Percentiles rank a stretch among this genome's conserved stretches.
These are phyloP conservation scores for Tetrapisispora fleetii DNA, from an alignment of 805 yeast species.

Conservation along the genomic window DNA sequence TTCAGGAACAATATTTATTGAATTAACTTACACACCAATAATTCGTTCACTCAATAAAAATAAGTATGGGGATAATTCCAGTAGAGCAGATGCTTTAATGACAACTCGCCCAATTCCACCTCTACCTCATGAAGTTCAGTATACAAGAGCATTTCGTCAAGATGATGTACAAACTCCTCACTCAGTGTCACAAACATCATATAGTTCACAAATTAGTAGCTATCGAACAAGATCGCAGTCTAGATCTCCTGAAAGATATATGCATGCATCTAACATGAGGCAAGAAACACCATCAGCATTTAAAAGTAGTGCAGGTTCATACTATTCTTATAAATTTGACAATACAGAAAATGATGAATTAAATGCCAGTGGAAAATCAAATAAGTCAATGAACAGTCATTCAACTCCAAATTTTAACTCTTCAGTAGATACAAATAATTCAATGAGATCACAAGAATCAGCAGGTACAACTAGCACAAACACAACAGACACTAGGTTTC, in stretches of 20 bases:
- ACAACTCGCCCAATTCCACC: slow-evolving; percentile 27
- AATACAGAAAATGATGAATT: not conserved
- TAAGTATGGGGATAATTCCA: slow-evolving; percentile 8
- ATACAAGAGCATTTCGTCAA: not conserved
- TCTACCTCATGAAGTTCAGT: slow-evolving; percentile 12
- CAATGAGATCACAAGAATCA: slow-evolving; percentile 16
- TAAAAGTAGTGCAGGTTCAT: not conserved
- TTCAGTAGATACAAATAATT: slow-evolving; percentile 18
- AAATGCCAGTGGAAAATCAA: not conserved
- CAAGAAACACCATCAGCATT: slow-evolving; percentile 17
- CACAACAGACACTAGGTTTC: slow-evolving; percentile 26
- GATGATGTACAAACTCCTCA: not conserved
- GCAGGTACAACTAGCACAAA: slow-evolving; percentile 16
- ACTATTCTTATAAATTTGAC: not conserved
- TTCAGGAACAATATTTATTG: slow-evolving; percentile 84
- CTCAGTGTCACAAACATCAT: not conserved
- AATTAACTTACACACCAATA: slow-evolving; percentile 80
- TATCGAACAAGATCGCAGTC: not conserved
- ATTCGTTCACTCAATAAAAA: slow-evolving; percentile 9
- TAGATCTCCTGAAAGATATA: slow-evolving; percentile 7
- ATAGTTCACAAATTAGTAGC: not conserved
- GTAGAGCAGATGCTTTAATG: slow-evolving; percentile 19
- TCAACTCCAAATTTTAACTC: slow-evolving; percentile 10
- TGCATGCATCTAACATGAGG: slow-evolving; percentile 23
- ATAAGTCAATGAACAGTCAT: not conserved